phyloP scores from a whole-genome alignment of 352 stramenopile genomes.

The Pythium guiyangense region DNA sequence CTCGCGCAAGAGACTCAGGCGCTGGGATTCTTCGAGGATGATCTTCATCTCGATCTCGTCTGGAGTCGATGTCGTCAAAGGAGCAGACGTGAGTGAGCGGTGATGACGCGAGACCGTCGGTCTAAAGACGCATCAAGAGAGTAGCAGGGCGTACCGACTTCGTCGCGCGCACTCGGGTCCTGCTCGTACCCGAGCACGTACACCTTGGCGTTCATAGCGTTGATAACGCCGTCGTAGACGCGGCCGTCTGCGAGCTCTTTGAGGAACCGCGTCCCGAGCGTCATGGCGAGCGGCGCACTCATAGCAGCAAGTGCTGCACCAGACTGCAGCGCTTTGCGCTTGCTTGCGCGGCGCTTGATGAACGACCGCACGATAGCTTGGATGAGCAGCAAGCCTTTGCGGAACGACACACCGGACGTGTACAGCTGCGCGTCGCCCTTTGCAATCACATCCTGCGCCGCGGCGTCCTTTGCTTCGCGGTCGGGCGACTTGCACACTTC shows the following conservation, averaged over 20 bases:
- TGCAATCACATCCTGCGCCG: conserved; percentile 41
- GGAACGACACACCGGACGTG: conserved; percentile 67
- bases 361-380: conserved; percentile 68
- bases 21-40: conserved; percentile 59
- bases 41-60: conserved; percentile 81
- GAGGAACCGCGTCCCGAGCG: conserved; percentile 55
- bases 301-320: conserved; percentile 1
- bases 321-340: conserved; percentile 32
- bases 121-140: background rate
- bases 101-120: background rate
- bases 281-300: conserved; percentile 25
- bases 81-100: background rate
- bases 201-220: conserved; percentile 31
- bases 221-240: conserved; percentile 66
- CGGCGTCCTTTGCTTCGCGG: conserved; percentile 42
- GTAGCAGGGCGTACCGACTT: conserved; percentile 42
- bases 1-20: conserved; percentile 36
- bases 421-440: conserved; percentile 74
- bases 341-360: conserved; percentile 37
- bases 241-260: conserved; percentile 64
- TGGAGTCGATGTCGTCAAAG: background rate
- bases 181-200: conserved; percentile 65
- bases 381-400: conserved; percentile 59
- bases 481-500: conserved; percentile 49
- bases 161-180: conserved; percentile 48